A percentile compares a stretch with the other conserved stretches of the same genome.
Conservation (phyloP, 2,329 filamentous ascomycete genomes). For the Teratosphaeria zuluensis region DNA sequence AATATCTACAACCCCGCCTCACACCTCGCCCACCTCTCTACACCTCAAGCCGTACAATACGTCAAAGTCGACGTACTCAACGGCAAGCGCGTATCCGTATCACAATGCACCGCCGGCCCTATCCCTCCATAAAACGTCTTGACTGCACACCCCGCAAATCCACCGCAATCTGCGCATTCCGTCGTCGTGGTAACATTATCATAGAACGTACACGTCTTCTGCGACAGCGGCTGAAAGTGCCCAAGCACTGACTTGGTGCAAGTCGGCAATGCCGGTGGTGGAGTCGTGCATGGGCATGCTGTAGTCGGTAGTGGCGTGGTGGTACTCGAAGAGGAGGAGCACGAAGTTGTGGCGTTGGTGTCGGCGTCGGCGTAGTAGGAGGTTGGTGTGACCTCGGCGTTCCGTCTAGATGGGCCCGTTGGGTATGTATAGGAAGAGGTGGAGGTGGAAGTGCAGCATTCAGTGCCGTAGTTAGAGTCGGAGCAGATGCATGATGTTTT, state of each 20-base stretch:
- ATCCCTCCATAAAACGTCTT: not conserved
- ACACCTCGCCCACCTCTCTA: too few relatives aligned
- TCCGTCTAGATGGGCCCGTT: not conserved
- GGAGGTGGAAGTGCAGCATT: not conserved
- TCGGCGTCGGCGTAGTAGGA: too few relatives aligned
- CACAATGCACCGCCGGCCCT: not conserved
- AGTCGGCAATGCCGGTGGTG: not conserved
- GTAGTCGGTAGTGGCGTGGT: not conserved
- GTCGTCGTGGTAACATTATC: not conserved
- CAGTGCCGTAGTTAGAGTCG: not conserved
- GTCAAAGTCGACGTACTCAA: not conserved
- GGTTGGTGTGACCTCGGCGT: not conserved
- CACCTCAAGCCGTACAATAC: not conserved
- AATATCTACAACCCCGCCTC: too few relatives aligned
- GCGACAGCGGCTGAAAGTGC: not conserved
- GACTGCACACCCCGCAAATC: not conserved
- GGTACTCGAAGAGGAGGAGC: not conserved
- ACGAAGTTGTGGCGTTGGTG: too few relatives aligned
- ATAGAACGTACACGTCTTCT: not conserved
- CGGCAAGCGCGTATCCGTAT: not conserved
- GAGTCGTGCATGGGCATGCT: not conserved
- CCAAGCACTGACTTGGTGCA: not conserved
- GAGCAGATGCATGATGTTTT: not conserved
- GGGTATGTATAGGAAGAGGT: not conserved
- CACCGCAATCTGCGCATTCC: not conserved